Percentiles rank a stretch among this genome's conserved stretches.
Conservation (phyloP, 306 rosid genomes). For the Quercus gilva region DNA sequence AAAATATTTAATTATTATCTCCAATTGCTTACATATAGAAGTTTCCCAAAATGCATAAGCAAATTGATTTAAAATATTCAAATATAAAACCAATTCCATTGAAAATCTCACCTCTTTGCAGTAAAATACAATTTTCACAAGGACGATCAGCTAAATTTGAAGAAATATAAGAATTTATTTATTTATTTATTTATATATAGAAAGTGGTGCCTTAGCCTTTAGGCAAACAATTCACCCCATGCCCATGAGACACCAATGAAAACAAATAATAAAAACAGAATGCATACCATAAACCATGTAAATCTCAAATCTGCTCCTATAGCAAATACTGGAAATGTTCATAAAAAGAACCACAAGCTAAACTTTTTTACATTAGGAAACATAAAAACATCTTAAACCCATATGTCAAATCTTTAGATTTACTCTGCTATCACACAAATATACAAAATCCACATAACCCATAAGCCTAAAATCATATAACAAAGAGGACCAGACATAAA, state of each 20-base stretch:
- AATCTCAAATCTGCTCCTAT: neutral
- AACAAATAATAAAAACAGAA: neutral
- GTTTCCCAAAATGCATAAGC: neutral
- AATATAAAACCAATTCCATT: neutral
- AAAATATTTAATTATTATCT: neutral
- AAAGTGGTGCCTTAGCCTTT: too few species aligned
- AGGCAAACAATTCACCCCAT: too few species aligned
- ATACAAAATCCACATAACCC: neutral
- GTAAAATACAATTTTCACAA: neutral
- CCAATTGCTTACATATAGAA: neutral
- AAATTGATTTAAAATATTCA: neutral
- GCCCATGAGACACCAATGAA: too few species aligned
- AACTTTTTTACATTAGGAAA: neutral
- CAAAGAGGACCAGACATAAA: neutral
- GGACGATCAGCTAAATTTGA: neutral
- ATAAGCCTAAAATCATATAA: neutral
- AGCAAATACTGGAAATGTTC: neutral
- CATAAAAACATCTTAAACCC: neutral
- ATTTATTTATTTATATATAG: too few species aligned
- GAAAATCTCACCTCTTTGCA: neutral
- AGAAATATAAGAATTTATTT: neutral
- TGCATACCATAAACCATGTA: neutral
- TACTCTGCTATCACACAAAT: neutral
- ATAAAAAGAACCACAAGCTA: neutral
- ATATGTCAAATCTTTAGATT: neutral